Conservation (phyloP, 2,329 filamentous ascomycete genomes). For the Venturia aucupariae region DNA sequence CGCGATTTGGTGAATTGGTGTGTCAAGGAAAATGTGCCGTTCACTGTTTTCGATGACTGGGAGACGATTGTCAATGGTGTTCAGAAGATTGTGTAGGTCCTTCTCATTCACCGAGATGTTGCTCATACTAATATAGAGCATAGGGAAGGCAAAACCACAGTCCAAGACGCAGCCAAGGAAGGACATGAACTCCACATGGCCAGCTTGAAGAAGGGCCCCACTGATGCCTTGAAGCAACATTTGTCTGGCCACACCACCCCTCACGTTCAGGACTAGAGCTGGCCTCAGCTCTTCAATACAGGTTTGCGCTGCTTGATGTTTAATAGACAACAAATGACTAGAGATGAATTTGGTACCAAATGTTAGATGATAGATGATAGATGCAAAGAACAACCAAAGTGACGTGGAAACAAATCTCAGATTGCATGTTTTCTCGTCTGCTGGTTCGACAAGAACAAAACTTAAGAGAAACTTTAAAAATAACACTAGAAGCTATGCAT, state of each 20-base stretch:
- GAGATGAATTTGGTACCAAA: background rate
- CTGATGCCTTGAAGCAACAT: background rate
- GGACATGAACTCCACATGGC: slow-evolving; percentile 39
- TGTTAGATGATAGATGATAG: background rate
- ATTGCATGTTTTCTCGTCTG: too few species aligned
- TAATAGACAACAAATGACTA: background rate
- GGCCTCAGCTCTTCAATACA: background rate
- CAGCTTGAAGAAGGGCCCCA: slow-evolving; percentile 19
- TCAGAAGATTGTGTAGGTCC: slow-evolving; percentile 54
- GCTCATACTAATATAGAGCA: background rate
- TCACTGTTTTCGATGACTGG: slow-evolving; percentile 82
- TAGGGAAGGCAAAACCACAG: slow-evolving; percentile 58
- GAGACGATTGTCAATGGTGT: slow-evolving; percentile 65
- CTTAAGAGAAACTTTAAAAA: too few species aligned
- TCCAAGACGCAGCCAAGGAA: slow-evolving; percentile 58
- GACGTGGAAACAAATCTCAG: too few species aligned
- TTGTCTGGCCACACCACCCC: background rate
- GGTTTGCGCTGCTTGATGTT: background rate
- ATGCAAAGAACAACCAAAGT: too few species aligned
- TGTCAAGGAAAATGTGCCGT: slow-evolving; percentile 73
- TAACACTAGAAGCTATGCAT: too few species aligned
- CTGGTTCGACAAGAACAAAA: too few species aligned
- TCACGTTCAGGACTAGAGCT: background rate
- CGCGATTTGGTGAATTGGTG: slow-evolving; percentile 84
- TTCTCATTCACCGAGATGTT: background rate